phyloP scores from a whole-genome alignment of 1,139 yeast species.

The Magnusiomyces ingens region DNA sequence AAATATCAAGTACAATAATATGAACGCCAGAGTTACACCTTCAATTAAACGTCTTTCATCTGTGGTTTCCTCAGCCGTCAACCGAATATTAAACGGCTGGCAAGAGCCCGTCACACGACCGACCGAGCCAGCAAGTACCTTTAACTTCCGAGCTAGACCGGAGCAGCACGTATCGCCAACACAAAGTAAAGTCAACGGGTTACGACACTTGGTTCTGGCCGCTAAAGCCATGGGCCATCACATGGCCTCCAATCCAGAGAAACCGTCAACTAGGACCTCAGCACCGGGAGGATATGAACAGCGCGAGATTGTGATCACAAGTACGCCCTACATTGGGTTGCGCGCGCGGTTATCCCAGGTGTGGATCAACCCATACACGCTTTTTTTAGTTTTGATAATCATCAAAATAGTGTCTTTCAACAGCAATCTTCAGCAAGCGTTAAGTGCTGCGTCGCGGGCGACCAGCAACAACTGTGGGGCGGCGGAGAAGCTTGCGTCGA shows the following conservation, averaged over 20 bases:
- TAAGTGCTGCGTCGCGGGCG: conserved; percentile 25
- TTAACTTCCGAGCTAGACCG: not conserved
- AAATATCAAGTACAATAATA: too few species aligned
- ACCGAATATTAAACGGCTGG: too few species aligned
- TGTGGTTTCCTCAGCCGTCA: too few species aligned
- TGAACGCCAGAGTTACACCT: too few species aligned
- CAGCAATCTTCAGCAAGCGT: conserved; percentile 22
- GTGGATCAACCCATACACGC: conserved; percentile 30
- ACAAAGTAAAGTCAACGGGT: not conserved
- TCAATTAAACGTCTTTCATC: too few species aligned
- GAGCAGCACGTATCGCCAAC: not conserved
- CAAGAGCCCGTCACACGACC: too few species aligned
- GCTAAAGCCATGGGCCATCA: too few species aligned
- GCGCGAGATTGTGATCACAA: not conserved
- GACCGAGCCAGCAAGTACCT: too few species aligned
- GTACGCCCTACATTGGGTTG: conserved; percentile 30
- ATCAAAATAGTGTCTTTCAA: conserved; percentile 32
- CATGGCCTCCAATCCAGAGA: too few species aligned
- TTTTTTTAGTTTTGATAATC: conserved; percentile 28
- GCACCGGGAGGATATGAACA: too few species aligned
- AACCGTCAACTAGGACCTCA: too few species aligned
- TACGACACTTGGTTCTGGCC: too few species aligned
- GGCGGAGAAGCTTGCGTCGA: conserved; percentile 42
- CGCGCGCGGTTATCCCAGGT: conserved; percentile 31
- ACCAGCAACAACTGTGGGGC: conserved; percentile 38